These are phyloP conservation scores for Quercus phellos DNA, from an alignment of 331 rosid genomes.

Conservation along the genomic window DNA sequence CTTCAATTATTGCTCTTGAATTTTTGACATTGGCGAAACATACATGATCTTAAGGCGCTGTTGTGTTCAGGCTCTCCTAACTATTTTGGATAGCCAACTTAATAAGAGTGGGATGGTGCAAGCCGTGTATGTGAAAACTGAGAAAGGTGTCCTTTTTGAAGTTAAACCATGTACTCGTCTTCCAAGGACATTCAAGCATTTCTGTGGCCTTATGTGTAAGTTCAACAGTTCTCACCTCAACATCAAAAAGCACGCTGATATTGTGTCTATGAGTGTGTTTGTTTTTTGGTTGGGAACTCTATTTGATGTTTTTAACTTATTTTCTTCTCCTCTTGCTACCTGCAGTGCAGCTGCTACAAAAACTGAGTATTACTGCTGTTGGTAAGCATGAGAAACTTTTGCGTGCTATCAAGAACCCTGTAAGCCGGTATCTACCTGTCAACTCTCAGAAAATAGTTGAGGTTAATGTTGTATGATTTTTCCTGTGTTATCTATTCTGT, in stretches of 20 bases:
- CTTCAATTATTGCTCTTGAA: slow-evolving; percentile 38
- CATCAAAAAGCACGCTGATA: background rate
- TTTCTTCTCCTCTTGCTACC: slow-evolving; percentile 6
- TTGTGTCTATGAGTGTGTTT: background rate
- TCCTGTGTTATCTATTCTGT: no score
- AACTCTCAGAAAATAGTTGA: slow-evolving; percentile 66
- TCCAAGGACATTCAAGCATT: slow-evolving; percentile 85
- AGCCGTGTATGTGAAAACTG: slow-evolving; percentile 70
- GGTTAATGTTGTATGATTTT: background rate
- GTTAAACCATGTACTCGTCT: slow-evolving; percentile 68
- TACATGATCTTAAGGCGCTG: background rate
- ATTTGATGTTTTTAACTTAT: background rate
- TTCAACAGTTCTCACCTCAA: background rate
- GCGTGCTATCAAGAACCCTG: slow-evolving; percentile 64
- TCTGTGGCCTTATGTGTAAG: slow-evolving; percentile 76
- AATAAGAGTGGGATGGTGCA: slow-evolving; percentile 75
- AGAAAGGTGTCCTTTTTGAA: slow-evolving; percentile 69
- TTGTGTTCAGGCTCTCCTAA: slow-evolving; percentile 56
- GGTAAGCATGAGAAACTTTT: slow-evolving; percentile 80
- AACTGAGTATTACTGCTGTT: slow-evolving; percentile 61
- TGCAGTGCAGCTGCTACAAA: slow-evolving; percentile 73
- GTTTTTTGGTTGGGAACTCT: background rate
- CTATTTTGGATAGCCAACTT: slow-evolving; percentile 73
- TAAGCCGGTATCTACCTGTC: slow-evolving; percentile 63
- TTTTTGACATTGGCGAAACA: no score